Base-by-base conservation (phyloP, 768 basidiomycete species). In the Tricholoma saponaceum region DNA sequence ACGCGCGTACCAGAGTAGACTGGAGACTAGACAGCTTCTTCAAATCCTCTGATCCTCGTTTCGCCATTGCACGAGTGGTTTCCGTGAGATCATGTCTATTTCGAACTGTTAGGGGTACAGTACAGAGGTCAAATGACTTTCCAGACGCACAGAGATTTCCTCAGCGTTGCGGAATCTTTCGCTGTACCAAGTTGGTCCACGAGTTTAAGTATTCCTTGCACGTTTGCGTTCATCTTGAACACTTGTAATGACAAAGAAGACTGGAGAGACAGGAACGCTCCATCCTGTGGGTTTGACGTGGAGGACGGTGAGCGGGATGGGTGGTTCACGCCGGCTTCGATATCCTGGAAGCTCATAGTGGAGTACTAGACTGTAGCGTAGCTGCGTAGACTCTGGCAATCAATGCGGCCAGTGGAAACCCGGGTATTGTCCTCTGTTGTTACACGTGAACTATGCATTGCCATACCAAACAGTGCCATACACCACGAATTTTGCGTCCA, bases 191-290 rank as follows among this genome's bases (percentile, higher is more conserved):
- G 82, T 70, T 95, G 91, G 67, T 98, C 95, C n/a, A 98, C 92
- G n/a, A 95, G 81, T 73, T 92, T 92, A 64, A 93, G 72, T 51
- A 99, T 95, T 14, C 92, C 96, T 67, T 96, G 92, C 2, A 98
- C 94, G 73, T 99, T 99, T 58, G 92, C 84, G 66, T 96, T 95
- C 77, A 98, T 94, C 83, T 98, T 98, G 87, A 98, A 98, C 57
- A 96, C 92, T 70, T 98, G 95, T 5, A 98, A 80, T 0, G 89
- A 89, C 58, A 94, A 72, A 13, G 91, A 91, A 3, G 83, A 85
- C 67, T 94, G 93, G 14, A 95, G 75, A 30, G 77, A 79, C 9
- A 80, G 74, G 70, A 96, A 98, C 3, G 87, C 79, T 6, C 83
- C 80, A 72, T 95, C 92, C 67, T 90, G 79, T 23, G 81, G 79